Conservation (phyloP, 805 yeast genomes). For the Yarrowia yakushimensis region DNA sequence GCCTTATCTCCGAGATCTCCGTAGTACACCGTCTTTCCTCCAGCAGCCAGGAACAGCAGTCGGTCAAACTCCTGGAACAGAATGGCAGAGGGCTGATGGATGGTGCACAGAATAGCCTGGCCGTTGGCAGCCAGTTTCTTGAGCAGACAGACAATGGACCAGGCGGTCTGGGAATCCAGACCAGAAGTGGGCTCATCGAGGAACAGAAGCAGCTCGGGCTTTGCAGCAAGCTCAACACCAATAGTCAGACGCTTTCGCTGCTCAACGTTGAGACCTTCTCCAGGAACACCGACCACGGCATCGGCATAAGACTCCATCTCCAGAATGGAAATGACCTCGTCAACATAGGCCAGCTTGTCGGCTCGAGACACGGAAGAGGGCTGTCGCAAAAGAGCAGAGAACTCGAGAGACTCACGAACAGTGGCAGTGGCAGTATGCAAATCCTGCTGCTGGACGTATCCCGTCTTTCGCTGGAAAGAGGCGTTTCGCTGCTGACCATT, state of each 20-base stretch:
- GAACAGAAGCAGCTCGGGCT: conserved; percentile 57
- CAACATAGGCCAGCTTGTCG: conserved; percentile 65
- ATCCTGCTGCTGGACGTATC: conserved; percentile 78
- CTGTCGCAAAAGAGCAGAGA: conserved; percentile 67
- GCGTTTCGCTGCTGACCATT: conserved; percentile 59
- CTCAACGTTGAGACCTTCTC: conserved; percentile 64
- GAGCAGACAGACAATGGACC: conserved; percentile 61
- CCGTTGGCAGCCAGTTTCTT: conserved; percentile 57
- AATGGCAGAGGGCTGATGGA: conserved; percentile 83
- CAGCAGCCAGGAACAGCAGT: conserved; percentile 61
- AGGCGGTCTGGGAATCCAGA: conserved; percentile 64
- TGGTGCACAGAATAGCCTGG: conserved; percentile 63
- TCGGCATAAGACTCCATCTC: conserved; percentile 65
- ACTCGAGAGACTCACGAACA: conserved; percentile 67
- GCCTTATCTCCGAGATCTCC: conserved; percentile 68
- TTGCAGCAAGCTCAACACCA: conserved; percentile 66
- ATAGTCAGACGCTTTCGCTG: conserved; percentile 61
- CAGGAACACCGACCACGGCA: conserved; percentile 71
- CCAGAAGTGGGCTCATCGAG: conserved; percentile 70
- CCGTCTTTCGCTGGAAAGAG: conserved; percentile 63
- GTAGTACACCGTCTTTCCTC: conserved; percentile 73
- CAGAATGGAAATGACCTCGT: conserved; percentile 57
- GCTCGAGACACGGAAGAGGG: conserved; percentile 48
- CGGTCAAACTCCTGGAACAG: conserved; percentile 75
- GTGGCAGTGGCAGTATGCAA: conserved; percentile 62